Conservation (phyloP, 169 alveolate species). For the Babesia caballi region DNA sequence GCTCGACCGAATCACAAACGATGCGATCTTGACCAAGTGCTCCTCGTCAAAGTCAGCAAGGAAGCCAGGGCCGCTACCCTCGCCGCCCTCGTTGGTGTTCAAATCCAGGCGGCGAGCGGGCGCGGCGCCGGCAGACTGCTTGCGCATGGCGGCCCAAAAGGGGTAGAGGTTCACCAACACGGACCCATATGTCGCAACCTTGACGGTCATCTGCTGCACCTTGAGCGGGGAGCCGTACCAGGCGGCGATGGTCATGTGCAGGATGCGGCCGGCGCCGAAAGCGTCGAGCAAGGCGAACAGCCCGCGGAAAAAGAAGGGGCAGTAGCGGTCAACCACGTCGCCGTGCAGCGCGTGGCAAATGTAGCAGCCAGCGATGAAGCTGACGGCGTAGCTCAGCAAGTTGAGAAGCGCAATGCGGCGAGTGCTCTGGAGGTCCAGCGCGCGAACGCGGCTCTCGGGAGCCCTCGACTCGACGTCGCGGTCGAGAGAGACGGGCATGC, state of each 20-base stretch:
- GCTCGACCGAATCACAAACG: slow-evolving; percentile 22
- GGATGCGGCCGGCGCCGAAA: slow-evolving; percentile 2
- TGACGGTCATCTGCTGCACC: neutral
- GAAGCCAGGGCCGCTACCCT: neutral
- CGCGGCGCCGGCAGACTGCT: neutral
- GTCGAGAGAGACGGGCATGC: neutral
- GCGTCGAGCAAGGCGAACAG: slow-evolving; percentile 14
- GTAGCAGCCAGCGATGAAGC: slow-evolving; percentile 33
- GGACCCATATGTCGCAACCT: slow-evolving; percentile 45
- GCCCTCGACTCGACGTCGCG: neutral
- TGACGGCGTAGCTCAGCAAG: slow-evolving; percentile 24
- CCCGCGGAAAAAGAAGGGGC: slow-evolving; percentile 25
- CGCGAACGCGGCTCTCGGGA: neutral
- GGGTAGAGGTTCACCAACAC: slow-evolving; percentile 43
- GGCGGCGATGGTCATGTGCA: neutral
- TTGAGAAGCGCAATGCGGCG: slow-evolving; percentile 26
- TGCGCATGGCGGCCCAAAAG: slow-evolving; percentile 7
- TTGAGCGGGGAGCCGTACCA: slow-evolving; percentile 32
- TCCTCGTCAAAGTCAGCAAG: slow-evolving; percentile 4
- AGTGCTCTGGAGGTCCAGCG: slow-evolving; percentile 18
- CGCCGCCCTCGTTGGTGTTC: neutral
- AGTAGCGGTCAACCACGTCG: slow-evolving; percentile 4
- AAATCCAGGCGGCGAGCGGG: neutral
- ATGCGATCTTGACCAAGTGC: slow-evolving; percentile 4
- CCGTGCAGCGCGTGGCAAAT: slow-evolving; percentile 39